Evolutionary conservation across 1,284 basidiomycete genomes (phyloP).

Genomic region (Trichosporon inkin): DNA sequence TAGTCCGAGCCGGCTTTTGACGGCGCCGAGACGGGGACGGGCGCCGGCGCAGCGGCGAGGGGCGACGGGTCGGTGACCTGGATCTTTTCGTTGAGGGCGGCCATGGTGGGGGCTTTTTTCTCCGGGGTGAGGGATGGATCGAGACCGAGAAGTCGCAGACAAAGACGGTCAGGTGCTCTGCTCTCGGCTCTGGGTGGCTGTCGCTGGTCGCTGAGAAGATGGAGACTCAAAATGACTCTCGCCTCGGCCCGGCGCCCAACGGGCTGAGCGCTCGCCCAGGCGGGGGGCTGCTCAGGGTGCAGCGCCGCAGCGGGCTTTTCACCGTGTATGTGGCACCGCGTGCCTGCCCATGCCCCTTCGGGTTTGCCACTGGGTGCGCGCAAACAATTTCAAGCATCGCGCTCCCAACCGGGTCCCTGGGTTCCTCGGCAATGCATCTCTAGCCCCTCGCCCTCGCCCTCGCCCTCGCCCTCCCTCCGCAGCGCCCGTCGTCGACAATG

Average conservation of each 20-base stretch:
- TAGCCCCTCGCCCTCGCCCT: neutral
- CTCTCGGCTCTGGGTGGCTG: neutral
- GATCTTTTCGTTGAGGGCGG: constrained; percentile 13
- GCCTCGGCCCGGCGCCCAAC: neutral
- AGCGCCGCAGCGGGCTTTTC: too few species aligned
- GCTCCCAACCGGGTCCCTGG: neutral
- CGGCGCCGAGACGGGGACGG: constrained; percentile 7
- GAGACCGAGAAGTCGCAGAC: neutral
- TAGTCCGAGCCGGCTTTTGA: neutral
- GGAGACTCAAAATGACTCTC: constrained; percentile 8
- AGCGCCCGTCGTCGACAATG: neutral
- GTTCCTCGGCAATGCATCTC: neutral
- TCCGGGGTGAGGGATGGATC: neutral
- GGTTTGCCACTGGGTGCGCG: constrained; percentile 9
- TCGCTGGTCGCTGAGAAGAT: neutral
- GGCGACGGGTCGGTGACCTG: neutral
- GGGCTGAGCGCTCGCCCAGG: neutral
- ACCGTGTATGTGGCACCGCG: constrained; percentile 8
- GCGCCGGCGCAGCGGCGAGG: neutral
- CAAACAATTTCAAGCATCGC: neutral
- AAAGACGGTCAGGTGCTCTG: neutral
- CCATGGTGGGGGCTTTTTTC: constrained; percentile 16
- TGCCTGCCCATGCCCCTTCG: neutral
- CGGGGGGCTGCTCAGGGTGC: neutral
- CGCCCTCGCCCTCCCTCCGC: neutral